Conservation (phyloP, 176 grass and related monocot genomes). For the Juncus effusus region DNA sequence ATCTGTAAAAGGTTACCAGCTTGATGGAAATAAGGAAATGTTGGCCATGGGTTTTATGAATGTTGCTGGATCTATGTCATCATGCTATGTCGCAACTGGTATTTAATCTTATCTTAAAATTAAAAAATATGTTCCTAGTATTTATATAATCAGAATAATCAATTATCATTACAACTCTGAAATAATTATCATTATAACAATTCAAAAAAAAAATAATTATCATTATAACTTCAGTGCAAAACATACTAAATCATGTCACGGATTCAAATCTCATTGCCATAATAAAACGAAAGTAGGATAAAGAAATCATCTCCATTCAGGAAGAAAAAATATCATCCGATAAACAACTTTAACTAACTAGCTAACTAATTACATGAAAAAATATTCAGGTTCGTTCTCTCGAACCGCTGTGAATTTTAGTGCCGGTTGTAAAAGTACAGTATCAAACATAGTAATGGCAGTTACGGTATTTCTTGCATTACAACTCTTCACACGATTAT, state of each 20-base stretch:
- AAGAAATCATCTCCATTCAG: not conserved
- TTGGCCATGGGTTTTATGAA: conserved; percentile 88
- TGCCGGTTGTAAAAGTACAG: conserved; percentile 63
- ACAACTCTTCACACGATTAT: conserved; percentile 62
- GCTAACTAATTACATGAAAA: not conserved
- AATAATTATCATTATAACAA: too few relatives aligned
- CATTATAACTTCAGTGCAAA: conserved; percentile 1
- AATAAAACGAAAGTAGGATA: not conserved
- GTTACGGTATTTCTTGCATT: conserved; percentile 59
- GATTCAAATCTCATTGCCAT: too few relatives aligned
- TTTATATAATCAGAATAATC: too few relatives aligned
- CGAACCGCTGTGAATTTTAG: conserved; percentile 89
- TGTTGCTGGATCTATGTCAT: conserved; percentile 81
- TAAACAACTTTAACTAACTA: not conserved
- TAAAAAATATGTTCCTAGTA: not conserved
- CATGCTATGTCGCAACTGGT: conserved; percentile 98
- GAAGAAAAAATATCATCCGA: not conserved
- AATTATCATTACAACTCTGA: too few relatives aligned
- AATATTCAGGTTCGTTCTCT: conserved; percentile 76
- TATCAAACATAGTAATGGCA: conserved; percentile 94
- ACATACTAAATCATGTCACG: not conserved
- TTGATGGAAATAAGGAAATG: conserved; percentile 98
- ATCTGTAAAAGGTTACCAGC: conserved; percentile 66
- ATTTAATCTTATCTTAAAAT: conserved; percentile 4
- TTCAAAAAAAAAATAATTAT: not conserved